Evolutionary conservation across 805 yeast genomes (phyloP).

Genomic region (Kazachstania kunashirensis): DNA sequence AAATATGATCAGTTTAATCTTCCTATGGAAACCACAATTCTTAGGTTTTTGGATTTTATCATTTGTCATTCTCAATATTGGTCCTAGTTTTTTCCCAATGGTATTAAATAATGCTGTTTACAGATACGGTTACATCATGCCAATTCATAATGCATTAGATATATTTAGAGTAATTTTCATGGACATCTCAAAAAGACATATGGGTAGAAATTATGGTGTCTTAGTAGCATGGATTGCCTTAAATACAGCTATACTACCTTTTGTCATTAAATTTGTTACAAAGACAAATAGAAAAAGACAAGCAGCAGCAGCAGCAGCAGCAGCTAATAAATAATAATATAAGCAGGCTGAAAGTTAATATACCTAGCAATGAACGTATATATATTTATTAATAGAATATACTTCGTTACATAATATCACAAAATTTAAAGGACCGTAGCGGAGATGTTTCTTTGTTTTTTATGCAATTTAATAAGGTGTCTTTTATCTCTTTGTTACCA

Average conservation of each 20-base stretch:
- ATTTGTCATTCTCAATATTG: constrained; percentile 58
- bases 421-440: constrained; percentile 34
- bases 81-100: constrained; percentile 60
- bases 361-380: background rate
- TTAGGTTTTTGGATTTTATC: constrained; percentile 62
- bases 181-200: constrained; percentile 42
- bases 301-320: constrained; percentile 1
- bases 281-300: constrained; percentile 28
- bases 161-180: constrained; percentile 50
- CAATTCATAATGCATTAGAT: constrained; percentile 56
- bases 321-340: background rate
- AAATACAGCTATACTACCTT: constrained; percentile 35
- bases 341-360: background rate
- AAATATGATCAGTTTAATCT: constrained; percentile 42
- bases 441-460: constrained; percentile 55
- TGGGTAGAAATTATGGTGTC: constrained; percentile 55
- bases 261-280: constrained; percentile 36
- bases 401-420: constrained; percentile 10
- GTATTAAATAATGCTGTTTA: constrained; percentile 46
- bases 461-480: constrained; percentile 53
- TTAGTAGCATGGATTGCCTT: constrained; percentile 50
- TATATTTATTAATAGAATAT: background rate
- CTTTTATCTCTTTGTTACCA: constrained; percentile 42
- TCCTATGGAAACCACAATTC: constrained; percentile 48
- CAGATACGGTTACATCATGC: constrained; percentile 58